These are phyloP conservation scores for Colletotrichum truncatum DNA, from an alignment of 2,329 filamentous ascomycete species.

Conservation along the genomic window DNA sequence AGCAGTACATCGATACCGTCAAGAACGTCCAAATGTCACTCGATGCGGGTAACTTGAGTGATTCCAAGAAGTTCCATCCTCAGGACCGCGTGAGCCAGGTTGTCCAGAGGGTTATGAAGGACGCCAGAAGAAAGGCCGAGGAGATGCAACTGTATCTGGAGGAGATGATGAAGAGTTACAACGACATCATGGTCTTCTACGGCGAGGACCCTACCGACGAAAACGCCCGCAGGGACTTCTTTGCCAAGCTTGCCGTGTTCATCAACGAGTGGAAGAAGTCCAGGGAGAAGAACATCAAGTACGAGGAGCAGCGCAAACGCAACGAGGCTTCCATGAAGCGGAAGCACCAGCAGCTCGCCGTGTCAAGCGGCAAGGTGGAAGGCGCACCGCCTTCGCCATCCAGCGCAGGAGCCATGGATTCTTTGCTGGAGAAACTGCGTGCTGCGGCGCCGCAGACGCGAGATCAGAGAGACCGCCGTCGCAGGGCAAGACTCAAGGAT, in stretches of 20 bases:
- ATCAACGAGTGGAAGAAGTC: slow-evolving; percentile 96
- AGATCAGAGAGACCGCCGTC: slow-evolving; percentile 88
- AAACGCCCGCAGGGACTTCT: slow-evolving; percentile 94
- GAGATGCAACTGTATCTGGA: slow-evolving; percentile 94
- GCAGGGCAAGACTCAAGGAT: slow-evolving; percentile 89
- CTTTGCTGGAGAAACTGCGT: slow-evolving; percentile 90
- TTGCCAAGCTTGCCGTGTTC: slow-evolving; percentile 90
- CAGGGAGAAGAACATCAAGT: slow-evolving; percentile 85
- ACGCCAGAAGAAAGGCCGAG: slow-evolving; percentile 93
- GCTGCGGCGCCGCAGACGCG: slow-evolving; percentile 90
- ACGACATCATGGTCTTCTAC: slow-evolving; percentile 96
- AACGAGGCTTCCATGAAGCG: slow-evolving; percentile 94
- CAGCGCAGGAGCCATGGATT: slow-evolving; percentile 93
- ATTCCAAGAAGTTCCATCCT: slow-evolving; percentile 97
- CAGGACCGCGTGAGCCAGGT: slow-evolving; percentile 94
- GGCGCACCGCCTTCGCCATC: slow-evolving; percentile 70
- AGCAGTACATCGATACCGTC: slow-evolving; percentile 93
- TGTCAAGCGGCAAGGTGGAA: slow-evolving; percentile 48
- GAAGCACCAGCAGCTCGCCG: slow-evolving; percentile 78
- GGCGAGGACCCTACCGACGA: slow-evolving; percentile 94
- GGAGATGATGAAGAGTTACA: slow-evolving; percentile 89
- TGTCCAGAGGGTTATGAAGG: slow-evolving; percentile 95
- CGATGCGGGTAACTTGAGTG: slow-evolving; percentile 92
- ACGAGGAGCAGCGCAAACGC: slow-evolving; percentile 84
- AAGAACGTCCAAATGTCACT: slow-evolving; percentile 92